Evolutionary conservation across 306 rosid genomes (phyloP), one percentile per base, ranked within the genome.

Genomic region (Macrotyloma uniflorum): DNA sequence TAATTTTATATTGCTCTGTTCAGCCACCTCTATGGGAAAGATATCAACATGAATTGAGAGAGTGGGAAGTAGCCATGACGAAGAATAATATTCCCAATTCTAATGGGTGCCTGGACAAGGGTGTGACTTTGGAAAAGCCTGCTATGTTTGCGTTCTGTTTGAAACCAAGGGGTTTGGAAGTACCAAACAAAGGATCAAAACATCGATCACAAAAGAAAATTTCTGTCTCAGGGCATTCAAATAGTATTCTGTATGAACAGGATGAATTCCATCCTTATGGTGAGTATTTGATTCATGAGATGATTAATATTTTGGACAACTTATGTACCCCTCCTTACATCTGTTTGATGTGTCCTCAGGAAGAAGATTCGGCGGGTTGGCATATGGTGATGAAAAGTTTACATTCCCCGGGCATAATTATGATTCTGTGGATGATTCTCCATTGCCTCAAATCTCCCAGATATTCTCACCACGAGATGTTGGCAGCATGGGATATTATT

Each of bases 61-160:
- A 90, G 54, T 92, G 97, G 97, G 97, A 92, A 83, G 82, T 72
- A 53, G 69, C 84, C n/a, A 77, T 65, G 76, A 79, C 79, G 59
- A 92, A 90, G 81, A 84, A 64, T 75, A 82, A 35, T 74, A 26
- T 77, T 57, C 76, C 70, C 64, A 28, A 73, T 35, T 55, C 83
- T 45, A 88, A 83, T 76, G 97, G 97, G 71, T 84, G 75, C 72
- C 82, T 54, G 30, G 88, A 79, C 71, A 88, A 80, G 83, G 75
- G 49, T 74, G 81, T 86, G 59, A 33, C 84, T 66, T 54, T 74
- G 72, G 95, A 90, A 84, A 92, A 92, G 88, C 95, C 97, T 6
- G 93, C 89, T 36, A 90, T 90, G 91, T 90, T 82, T 81, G 97
- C 97, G 13, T 92, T 92, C 80, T 92, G 97, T 83, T 76, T 90